Evolutionary conservation across 805 yeast species (phyloP).

Genomic region (Metschnikowia santaceciliae): DNA sequence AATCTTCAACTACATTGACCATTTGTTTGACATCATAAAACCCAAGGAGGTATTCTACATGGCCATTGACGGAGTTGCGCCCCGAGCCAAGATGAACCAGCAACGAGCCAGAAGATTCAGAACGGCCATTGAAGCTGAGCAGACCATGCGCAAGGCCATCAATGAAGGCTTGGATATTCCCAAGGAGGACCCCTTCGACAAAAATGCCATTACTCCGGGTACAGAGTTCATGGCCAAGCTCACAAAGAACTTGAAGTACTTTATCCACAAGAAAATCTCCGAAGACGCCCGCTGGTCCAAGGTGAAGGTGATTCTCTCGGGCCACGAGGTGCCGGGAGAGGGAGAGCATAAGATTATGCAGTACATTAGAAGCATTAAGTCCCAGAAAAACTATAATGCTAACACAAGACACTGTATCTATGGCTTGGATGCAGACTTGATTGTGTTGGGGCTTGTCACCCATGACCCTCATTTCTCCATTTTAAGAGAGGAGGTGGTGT

Average conservation of each 20-base stretch:
- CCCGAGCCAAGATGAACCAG: constrained; percentile 97
- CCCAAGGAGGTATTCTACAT: constrained; percentile 85
- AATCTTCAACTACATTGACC: constrained; percentile 93
- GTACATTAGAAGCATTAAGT: constrained; percentile 72
- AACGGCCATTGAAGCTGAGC: constrained; percentile 90
- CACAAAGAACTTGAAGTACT: constrained; percentile 77
- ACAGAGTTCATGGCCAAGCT: constrained; percentile 93
- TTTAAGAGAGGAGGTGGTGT: constrained; percentile 90
- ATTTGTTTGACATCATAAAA: constrained; percentile 78
- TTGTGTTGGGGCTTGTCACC: constrained; percentile 84
- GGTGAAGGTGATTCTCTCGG: constrained; percentile 73
- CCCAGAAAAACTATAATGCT: constrained; percentile 69
- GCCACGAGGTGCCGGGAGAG: constrained; percentile 97
- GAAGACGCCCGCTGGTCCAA: constrained; percentile 85
- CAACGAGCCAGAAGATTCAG: constrained; percentile 95
- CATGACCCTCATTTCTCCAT: constrained; percentile 96
- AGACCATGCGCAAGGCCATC: constrained; percentile 67
- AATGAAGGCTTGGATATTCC: constrained; percentile 72
- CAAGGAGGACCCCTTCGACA: constrained; percentile 81
- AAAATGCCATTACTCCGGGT: constrained; percentile 94
- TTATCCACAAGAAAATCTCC: constrained; percentile 81
- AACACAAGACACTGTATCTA: constrained; percentile 90
- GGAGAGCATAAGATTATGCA: constrained; percentile 98
- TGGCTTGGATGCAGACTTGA: constrained; percentile 94
- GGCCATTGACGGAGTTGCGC: constrained; percentile 99